phyloP scores from a whole-genome alignment of 352 stramenopile genomes.

The Phytophthora brassicae region DNA sequence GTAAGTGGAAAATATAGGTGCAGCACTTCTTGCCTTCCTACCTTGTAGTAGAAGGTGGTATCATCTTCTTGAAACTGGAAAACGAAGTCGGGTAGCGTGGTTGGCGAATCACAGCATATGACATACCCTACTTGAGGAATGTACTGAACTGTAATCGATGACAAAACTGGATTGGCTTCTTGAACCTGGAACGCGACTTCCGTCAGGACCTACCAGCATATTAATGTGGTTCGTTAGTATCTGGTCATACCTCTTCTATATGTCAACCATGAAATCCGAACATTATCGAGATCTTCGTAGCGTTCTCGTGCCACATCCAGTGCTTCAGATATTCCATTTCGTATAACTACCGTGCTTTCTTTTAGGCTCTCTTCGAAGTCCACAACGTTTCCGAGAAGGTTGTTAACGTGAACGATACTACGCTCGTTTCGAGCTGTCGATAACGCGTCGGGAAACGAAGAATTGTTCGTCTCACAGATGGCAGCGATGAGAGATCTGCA shows the following conservation, averaged over 20 bases:
- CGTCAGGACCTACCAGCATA: conserved; percentile 59
- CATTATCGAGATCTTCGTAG: conserved; percentile 86
- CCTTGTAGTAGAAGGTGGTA: conserved; percentile 88
- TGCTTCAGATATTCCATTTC: conserved; percentile 67
- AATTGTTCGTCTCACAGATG: conserved; percentile 16
- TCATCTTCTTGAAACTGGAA: conserved; percentile 91
- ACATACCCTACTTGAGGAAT: conserved; percentile 89
- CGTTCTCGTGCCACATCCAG: conserved; percentile 67
- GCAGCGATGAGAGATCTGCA: conserved; percentile 32
- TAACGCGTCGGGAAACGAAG: conserved; percentile 38
- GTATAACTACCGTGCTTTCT: conserved; percentile 64
- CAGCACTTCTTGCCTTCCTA: conserved; percentile 11
- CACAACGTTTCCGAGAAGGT: conserved; percentile 82
- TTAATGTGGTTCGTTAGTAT: neutral
- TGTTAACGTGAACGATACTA: conserved; percentile 59
- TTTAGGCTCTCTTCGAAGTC: conserved; percentile 79
- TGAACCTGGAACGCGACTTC: conserved; percentile 84
- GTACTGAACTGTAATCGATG: conserved; percentile 82
- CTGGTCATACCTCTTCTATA: neutral
- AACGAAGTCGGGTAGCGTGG: conserved; percentile 69
- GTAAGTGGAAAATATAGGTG: neutral
- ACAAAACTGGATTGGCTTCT: conserved; percentile 68
- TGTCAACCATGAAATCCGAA: conserved; percentile 14
- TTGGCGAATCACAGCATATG: conserved; percentile 74
- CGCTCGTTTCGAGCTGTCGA: conserved; percentile 36